Percentiles rank a stretch among this genome's conserved stretches.
Evolutionary conservation across 345 rosid genomes (phyloP).

Genomic region (Reutealis trisperma): DNA sequence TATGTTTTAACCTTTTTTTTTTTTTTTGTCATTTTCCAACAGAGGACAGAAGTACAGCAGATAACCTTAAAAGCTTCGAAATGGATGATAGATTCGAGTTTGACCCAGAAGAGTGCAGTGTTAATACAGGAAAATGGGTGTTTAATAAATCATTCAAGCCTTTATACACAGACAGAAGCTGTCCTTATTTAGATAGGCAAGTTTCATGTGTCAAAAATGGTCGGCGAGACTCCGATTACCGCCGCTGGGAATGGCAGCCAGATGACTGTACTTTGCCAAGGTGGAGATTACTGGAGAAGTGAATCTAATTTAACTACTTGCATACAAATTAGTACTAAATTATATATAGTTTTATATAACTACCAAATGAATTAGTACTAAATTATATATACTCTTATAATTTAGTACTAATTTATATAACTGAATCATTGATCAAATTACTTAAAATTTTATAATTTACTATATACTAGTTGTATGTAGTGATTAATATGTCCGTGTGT

Average conservation of each 20-base stretch:
- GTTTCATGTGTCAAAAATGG: conserved; percentile 77
- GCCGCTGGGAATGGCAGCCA: conserved; percentile 91
- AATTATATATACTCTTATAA: too few species aligned
- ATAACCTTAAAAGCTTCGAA: conserved; percentile 33
- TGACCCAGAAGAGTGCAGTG: conserved; percentile 81
- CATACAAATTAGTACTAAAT: too few species aligned
- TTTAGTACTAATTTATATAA: too few species aligned
- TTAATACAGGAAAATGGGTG: conserved; percentile 79
- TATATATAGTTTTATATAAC: too few species aligned
- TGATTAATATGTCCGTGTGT: background rate
- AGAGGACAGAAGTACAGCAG: conserved; percentile 40
- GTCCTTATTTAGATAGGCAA: conserved; percentile 81
- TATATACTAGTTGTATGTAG: background rate
- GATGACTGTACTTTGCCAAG: conserved; percentile 82
- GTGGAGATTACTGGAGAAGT: conserved; percentile 26
- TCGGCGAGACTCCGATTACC: conserved; percentile 63
- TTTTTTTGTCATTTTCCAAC: conserved; percentile 17
- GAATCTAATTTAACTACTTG: background rate
- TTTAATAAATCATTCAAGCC: conserved; percentile 62
- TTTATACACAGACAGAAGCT: conserved; percentile 69
- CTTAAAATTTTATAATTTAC: background rate
- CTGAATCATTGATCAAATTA: too few species aligned
- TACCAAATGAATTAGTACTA: too few species aligned
- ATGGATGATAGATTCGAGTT: conserved; percentile 83
- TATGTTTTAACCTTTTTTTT: background rate